phyloP scores from a whole-genome alignment of 371 early-diverging fungal species.

The Mortierella polycephala region DNA sequence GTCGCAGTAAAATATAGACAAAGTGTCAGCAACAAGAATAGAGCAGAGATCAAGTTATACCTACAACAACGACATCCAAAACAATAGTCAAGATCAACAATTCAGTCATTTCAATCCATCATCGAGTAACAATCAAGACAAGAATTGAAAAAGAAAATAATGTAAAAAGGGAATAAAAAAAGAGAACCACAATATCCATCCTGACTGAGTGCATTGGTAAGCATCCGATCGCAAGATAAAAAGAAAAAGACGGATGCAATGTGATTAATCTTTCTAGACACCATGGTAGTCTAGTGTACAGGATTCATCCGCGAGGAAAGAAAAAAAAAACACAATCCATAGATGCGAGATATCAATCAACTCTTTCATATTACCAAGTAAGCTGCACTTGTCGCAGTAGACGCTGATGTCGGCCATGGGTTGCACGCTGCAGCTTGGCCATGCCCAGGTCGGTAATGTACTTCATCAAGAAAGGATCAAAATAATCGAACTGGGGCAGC shows the following conservation, averaged over 20 bases:
- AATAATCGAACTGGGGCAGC: conserved; percentile 8
- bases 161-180: not conserved
- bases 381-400: conserved; percentile 39
- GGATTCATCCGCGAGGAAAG: too few relatives aligned
- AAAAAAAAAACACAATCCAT: too few relatives aligned
- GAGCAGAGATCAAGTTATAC: not conserved
- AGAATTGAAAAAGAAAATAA: not conserved
- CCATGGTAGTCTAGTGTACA: too few relatives aligned
- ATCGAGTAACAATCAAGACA: too few relatives aligned
- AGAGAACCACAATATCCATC: too few relatives aligned
- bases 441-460: conserved; percentile 26
- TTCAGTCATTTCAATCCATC: too few relatives aligned
- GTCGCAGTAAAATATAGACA: not conserved
- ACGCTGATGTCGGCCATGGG: conserved; percentile 28
- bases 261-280: too few relatives aligned
- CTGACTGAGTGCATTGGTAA: too few relatives aligned
- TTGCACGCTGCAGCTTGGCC: conserved; percentile 36
- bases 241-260: too few relatives aligned
- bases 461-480: conserved; percentile 19
- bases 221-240: too few relatives aligned
- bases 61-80: conserved; percentile 1
- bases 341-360: too few relatives aligned
- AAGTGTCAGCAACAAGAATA: not conserved
- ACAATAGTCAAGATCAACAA: not conserved
- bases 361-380: conserved; percentile 20